Evolutionary conservation across 768 basidiomycete species (phyloP).

Genomic region (Mycena rosella): DNA sequence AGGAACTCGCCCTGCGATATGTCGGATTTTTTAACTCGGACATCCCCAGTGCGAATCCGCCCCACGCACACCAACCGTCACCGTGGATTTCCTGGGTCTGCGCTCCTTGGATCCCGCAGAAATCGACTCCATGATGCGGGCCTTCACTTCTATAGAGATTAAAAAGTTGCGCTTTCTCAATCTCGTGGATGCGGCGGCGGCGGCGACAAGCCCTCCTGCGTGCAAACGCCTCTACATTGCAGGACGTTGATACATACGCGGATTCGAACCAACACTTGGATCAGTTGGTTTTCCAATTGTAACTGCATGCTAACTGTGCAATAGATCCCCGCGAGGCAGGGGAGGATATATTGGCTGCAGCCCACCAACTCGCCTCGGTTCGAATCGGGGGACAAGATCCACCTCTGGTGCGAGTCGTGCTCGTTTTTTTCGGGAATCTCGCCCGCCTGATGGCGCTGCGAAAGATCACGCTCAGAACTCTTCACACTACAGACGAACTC

Average conservation of each 20-base stretch:
- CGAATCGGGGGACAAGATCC: not conserved
- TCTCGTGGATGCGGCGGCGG: not conserved
- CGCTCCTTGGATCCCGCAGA: no score
- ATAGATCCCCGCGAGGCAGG: not conserved
- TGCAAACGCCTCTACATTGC: not conserved
- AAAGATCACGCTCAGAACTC: not conserved
- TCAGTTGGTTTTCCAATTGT: no score
- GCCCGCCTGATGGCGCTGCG: not conserved
- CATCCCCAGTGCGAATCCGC: not conserved
- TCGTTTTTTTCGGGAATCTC: not conserved
- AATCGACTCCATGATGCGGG: not conserved
- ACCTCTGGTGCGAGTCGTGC: not conserved
- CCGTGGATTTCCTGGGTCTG: not conserved
- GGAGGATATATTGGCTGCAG: not conserved
- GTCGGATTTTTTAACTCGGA: not conserved
- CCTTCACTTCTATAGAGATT: not conserved
- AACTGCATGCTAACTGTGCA: no score
- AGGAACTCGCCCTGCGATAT: not conserved
- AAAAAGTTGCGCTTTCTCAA: not conserved
- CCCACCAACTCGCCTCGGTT: not conserved
- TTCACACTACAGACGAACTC: not conserved
- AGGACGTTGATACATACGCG: not conserved
- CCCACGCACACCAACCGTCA: not conserved
- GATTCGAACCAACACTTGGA: not conserved
- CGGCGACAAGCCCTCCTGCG: not conserved